Percentiles rank a stretch among this genome's conserved stretches.
phyloP scores from a whole-genome alignment of 768 basidiomycete species.

The Mycena indigotica region DNA sequence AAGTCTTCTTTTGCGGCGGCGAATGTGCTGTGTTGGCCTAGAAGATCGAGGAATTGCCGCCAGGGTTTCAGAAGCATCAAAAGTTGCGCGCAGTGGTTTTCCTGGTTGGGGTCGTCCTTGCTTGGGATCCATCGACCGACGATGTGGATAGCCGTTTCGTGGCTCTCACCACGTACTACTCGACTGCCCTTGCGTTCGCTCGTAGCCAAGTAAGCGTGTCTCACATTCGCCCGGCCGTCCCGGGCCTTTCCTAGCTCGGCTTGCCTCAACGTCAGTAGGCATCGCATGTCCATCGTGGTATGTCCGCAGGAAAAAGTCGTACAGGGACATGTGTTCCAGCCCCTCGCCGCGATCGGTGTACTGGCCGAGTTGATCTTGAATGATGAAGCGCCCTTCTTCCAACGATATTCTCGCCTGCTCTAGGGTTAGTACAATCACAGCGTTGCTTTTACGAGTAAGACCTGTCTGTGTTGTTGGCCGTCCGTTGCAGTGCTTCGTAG shows the following conservation, averaged over 20 bases:
- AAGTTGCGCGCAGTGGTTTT: conserved; percentile 32
- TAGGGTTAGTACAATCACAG: too few relatives aligned
- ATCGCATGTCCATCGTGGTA: conserved; percentile 14
- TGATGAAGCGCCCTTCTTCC: neutral
- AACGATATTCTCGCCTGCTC: too few relatives aligned
- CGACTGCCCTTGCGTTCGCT: conserved; percentile 16
- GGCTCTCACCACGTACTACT: conserved; percentile 25
- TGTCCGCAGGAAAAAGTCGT: conserved; percentile 4
- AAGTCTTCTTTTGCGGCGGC: conserved; percentile 26
- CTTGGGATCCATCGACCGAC: conserved; percentile 35
- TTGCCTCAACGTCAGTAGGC: too few relatives aligned
- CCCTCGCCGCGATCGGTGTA: conserved; percentile 21
- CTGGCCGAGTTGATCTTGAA: conserved; percentile 17
- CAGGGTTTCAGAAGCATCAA: conserved; percentile 39
- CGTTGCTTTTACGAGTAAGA: too few relatives aligned
- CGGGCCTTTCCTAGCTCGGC: too few relatives aligned
- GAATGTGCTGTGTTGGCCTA: conserved; percentile 27
- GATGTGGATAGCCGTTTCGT: conserved; percentile 37
- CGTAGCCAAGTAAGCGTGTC: conserved; percentile 24
- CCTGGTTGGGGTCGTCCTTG: conserved; percentile 17
- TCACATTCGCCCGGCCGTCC: too few relatives aligned
- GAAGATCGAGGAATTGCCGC: conserved; percentile 26
- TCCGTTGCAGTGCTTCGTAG: neutral
- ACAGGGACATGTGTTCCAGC: conserved; percentile 2
- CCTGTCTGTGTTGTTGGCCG: neutral